These are phyloP conservation scores for Elsinoe australis DNA, from an alignment of 2,329 filamentous ascomycete genomes.

Conservation along the genomic window DNA sequence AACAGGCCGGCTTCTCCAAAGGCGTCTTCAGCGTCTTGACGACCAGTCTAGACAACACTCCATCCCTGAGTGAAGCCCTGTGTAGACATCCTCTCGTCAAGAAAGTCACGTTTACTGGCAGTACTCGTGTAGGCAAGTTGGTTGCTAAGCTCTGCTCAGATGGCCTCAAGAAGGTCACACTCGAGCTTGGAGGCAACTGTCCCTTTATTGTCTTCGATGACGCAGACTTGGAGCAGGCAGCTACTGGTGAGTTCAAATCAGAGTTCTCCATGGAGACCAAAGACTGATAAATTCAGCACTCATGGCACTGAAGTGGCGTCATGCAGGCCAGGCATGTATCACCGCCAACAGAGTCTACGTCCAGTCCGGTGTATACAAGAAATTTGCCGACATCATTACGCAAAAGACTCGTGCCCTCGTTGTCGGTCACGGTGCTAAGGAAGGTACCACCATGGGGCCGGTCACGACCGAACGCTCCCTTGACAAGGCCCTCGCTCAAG, in stretches of 20 bases:
- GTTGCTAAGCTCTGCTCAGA: conserved; percentile 53
- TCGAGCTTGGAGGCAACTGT: conserved; percentile 59
- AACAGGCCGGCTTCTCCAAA: conserved; percentile 49
- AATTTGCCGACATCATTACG: conserved; percentile 50
- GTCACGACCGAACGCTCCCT: conserved; percentile 50
- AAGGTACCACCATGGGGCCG: conserved; percentile 53
- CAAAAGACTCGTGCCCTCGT: conserved; percentile 48
- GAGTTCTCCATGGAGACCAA: too few species aligned
- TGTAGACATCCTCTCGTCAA: conserved; percentile 53
- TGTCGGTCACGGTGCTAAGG: conserved; percentile 53
- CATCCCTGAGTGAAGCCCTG: conserved; percentile 46
- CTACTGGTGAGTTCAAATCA: conserved; percentile 41
- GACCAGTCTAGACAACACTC: conserved; percentile 50
- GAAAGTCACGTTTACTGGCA: conserved; percentile 56
- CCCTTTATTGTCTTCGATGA: conserved; percentile 59
- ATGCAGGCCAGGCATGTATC: conserved; percentile 59
- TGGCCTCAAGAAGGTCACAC: conserved; percentile 56
- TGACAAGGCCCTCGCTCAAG: conserved; percentile 52
- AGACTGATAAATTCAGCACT: too few species aligned
- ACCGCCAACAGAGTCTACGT: conserved; percentile 60
- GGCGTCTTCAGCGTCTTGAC: conserved; percentile 57
- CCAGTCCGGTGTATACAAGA: conserved; percentile 54
- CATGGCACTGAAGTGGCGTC: conserved; percentile 47
- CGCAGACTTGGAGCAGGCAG: conserved; percentile 52
- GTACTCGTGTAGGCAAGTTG: conserved; percentile 54